phyloP scores from a whole-genome alignment of 352 stramenopile species.

The Globisporangium splendens region DNA sequence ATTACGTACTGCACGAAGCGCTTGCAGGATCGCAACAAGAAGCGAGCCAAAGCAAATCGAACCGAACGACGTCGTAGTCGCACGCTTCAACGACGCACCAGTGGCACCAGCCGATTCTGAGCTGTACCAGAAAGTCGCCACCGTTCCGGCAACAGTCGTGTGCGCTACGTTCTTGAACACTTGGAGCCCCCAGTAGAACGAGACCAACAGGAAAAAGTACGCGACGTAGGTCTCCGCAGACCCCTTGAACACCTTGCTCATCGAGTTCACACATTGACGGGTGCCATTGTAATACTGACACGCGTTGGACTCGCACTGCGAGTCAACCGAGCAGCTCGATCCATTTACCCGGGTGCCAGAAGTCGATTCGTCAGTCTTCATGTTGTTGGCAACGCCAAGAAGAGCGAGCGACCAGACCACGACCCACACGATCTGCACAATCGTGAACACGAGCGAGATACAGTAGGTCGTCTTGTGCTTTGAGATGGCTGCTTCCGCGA shows the following conservation, averaged over 20 bases:
- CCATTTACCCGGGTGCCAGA: conserved; percentile 15
- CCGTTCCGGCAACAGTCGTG: conserved; percentile 89
- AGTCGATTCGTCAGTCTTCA: conserved; percentile 34
- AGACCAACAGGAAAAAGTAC: conserved; percentile 88
- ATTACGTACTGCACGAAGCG: conserved; percentile 64
- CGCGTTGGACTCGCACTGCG: conserved; percentile 36
- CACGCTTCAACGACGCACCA: conserved; percentile 74
- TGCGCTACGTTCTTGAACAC: conserved; percentile 93
- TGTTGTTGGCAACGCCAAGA: conserved; percentile 83
- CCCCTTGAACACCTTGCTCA: conserved; percentile 32
- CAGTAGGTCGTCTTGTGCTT: conserved; percentile 88
- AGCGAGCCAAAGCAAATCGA: conserved; percentile 95
- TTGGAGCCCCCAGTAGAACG: conserved; percentile 93
- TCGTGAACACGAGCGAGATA: conserved; percentile 81
- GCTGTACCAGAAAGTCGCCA: conserved; percentile 96
- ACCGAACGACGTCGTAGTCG: conserved; percentile 90
- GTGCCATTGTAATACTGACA: conserved; percentile 20
- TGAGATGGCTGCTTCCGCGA: conserved; percentile 85
- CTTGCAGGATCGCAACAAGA: conserved; percentile 92
- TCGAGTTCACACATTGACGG: conserved; percentile 18
- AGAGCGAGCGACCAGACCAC: conserved; percentile 86
- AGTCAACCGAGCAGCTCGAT: conserved; percentile 21
- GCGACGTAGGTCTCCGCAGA: conserved; percentile 32
- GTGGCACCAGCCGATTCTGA: conserved; percentile 84
- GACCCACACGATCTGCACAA: conserved; percentile 89